Percentiles rank a stretch among this genome's conserved stretches.
Evolutionary conservation across 1,139 yeast species (phyloP).

Genomic region (Komagataea norvegica): DNA sequence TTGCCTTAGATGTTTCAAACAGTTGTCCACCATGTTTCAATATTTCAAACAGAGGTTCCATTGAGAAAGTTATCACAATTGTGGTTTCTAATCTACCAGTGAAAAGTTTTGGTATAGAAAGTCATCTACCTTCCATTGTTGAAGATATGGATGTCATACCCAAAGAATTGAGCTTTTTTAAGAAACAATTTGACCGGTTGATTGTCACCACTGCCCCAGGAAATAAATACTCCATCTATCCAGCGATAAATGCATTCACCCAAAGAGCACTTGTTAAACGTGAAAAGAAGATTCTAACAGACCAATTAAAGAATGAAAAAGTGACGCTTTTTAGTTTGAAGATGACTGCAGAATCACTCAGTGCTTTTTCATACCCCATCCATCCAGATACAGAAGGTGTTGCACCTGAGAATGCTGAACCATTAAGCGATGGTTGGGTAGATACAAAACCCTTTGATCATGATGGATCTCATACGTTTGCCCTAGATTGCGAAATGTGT

Average conservation of each 20-base stretch:
- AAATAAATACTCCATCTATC: conserved; percentile 44
- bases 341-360: conserved; percentile 42
- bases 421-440: conserved; percentile 41
- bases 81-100: conserved; percentile 64
- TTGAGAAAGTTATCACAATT: conserved; percentile 54
- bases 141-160: conserved; percentile 5
- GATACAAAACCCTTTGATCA: conserved; percentile 51
- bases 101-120: conserved; percentile 36
- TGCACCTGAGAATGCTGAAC: conserved; percentile 14
- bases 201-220: conserved; percentile 36
- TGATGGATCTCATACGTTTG: conserved; percentile 60
- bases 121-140: conserved; percentile 5
- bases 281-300: conserved; percentile 42
- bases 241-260: conserved; percentile 51
- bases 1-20: conserved; percentile 39
- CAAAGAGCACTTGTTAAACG: conserved; percentile 50
- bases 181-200: conserved; percentile 36
- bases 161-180: conserved; percentile 35
- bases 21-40: conserved; percentile 40
- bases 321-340: conserved; percentile 52
- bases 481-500: conserved; percentile 95
- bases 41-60: conserved; percentile 38
- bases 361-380: conserved; percentile 53
- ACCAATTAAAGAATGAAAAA: conserved; percentile 34
- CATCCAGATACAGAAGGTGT: conserved; percentile 36